Evolutionary conservation across 805 yeast genomes (phyloP), one percentile per base, ranked within the genome.

Genomic region (Schwanniomyces occidentalis): DNA sequence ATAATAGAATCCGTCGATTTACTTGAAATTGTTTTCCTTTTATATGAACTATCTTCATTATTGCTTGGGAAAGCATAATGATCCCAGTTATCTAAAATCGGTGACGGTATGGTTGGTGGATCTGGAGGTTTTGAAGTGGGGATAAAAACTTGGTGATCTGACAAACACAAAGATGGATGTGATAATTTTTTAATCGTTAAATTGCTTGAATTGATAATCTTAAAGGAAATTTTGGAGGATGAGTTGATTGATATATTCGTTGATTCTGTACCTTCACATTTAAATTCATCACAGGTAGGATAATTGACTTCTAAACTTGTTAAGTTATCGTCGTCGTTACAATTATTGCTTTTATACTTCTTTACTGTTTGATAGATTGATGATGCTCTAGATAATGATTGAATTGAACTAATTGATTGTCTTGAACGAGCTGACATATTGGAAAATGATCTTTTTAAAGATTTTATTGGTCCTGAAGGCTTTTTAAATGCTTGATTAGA

Each of bases 301-400:
- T 37, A 37, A 10, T 29, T 27, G 6, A 37, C 40, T 32, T 37
- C 40, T 17, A 37, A 22, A 20, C 40, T 37, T 1, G 40, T 37
- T 8, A 37, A 14, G n/a, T 35, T 28, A 16, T n/a, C 4, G 13
- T 23, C 31, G 3, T 13, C 13, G 10, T 8, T 15, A 2, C 18
- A 17, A 10, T 26, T 9, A 9, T 18, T 14, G 12, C 23, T 21
- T 25, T 22, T 20, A 21, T 26, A 26, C 16, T n/a, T 27, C 23
- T 12, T 17, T 18, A 17, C 4, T 5, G 32, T 4, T 4, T 30
- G 16, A 23, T 16, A 7, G 34, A 20, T 7, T n/a, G 34, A 30
- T 9, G 24, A 10, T 13, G 30, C 15, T 17, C 20, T 24, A 9
- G 24, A 15, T 8, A 32, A 21, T 21, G 26, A 8, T 2, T 30